These are phyloP conservation scores for Golubevia pallescens DNA, from an alignment of 1,284 basidiomycete genomes.

Conservation along the genomic window DNA sequence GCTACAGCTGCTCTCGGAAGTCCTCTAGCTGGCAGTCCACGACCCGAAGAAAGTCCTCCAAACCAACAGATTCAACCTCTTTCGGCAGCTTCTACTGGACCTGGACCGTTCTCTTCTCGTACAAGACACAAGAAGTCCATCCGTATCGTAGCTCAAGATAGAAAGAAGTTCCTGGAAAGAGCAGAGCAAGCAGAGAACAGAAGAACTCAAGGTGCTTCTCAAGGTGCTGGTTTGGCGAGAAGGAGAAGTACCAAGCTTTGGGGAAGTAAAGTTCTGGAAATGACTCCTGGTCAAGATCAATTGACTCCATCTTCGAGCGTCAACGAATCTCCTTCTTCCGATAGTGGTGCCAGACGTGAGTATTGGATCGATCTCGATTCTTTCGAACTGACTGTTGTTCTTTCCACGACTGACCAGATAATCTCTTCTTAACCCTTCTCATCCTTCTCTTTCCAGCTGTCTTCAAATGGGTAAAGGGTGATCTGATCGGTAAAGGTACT, in stretches of 20 bases:
- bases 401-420: conserved; percentile 64
- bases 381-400: neutral
- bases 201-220: conserved; percentile 3
- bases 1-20: conserved; percentile 72
- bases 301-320: conserved; percentile 41
- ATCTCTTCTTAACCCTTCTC: conserved; percentile 23
- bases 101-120: neutral
- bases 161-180: conserved; percentile 60
- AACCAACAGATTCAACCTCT: conserved; percentile 40
- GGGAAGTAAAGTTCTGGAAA: conserved; percentile 91
- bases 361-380: conserved; percentile 33
- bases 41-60: neutral
- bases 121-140: conserved; percentile 79
- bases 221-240: conserved; percentile 69
- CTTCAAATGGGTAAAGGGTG: conserved; percentile 98
- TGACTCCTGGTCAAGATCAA: conserved; percentile 73
- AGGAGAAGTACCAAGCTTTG: conserved; percentile 93
- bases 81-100: conserved; percentile 5
- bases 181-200: conserved; percentile 69
- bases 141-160: conserved; percentile 79
- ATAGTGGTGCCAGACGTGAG: conserved; percentile 34
- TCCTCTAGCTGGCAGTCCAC: conserved; percentile 66
- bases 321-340: conserved; percentile 53
- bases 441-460: conserved; percentile 70
- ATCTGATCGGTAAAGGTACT: conserved; percentile 94